These are phyloP conservation scores for Obba rivulosa DNA, from an alignment of 768 basidiomycete species.

Conservation along the genomic window DNA sequence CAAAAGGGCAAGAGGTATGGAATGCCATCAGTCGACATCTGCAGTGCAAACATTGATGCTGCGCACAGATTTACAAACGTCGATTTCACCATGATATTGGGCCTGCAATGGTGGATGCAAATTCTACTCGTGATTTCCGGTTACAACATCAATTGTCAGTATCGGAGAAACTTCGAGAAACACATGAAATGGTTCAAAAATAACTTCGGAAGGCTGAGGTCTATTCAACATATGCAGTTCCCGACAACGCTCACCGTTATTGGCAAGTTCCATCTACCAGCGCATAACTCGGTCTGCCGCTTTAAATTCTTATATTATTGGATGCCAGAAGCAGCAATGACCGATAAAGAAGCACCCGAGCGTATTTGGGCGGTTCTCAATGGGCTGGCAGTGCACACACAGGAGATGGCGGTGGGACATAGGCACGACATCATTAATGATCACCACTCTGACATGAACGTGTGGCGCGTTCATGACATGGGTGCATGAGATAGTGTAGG, in stretches of 20 bases:
- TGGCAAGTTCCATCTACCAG: constrained; percentile 13
- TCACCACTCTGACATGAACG: constrained; percentile 10
- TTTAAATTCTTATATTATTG: constrained; percentile 5
- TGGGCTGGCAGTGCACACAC: neutral
- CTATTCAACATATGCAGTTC: neutral
- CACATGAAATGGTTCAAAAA: constrained; percentile 6
- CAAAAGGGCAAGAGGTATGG: constrained; percentile 14
- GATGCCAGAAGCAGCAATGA: constrained; percentile 8
- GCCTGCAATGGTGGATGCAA: constrained; percentile 8
- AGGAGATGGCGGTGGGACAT: constrained; percentile 13
- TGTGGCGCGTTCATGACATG: neutral
- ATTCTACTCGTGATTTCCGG: constrained; percentile 3
- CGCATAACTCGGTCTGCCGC: constrained; percentile 6
- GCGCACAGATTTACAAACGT: constrained; percentile 6
- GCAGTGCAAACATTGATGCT: neutral
- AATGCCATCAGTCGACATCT: neutral
- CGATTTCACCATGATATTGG: constrained; percentile 8
- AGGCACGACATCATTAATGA: constrained; percentile 18
- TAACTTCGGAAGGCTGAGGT: neutral
- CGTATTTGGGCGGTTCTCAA: constrained; percentile 12
- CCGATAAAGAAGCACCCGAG: constrained; percentile 13
- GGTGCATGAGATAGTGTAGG: constrained; percentile 4
- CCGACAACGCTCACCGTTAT: constrained; percentile 4
- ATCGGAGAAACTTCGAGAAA: constrained; percentile 4
- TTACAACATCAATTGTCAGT: constrained; percentile 27